Evolutionary conservation across 108 stramenopile species (phyloP).

Genomic region (Fragilaria radians): DNA sequence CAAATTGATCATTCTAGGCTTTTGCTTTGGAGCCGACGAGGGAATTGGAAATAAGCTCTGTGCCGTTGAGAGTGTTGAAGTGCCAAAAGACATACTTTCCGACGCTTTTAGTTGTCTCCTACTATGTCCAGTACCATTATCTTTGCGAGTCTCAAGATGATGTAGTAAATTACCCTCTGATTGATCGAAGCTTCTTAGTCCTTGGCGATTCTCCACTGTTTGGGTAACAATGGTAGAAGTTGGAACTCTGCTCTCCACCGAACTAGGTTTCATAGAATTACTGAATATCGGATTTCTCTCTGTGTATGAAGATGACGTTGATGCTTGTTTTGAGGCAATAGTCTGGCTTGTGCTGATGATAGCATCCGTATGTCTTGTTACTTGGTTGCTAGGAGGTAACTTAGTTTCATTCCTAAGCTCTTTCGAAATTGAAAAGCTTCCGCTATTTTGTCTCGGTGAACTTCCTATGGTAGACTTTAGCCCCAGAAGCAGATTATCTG

Average conservation of each 20-base stretch:
- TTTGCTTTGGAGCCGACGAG: not conserved
- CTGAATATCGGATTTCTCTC: not conserved
- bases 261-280: not conserved
- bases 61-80: not conserved
- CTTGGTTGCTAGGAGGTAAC: not conserved
- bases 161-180: slow-evolving; percentile 6
- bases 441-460: not conserved
- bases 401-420: not conserved
- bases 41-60: not conserved
- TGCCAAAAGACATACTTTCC: not conserved
- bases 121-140: not conserved
- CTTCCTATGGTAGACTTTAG: not conserved
- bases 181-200: not conserved
- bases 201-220: not conserved
- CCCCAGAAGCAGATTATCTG: not conserved
- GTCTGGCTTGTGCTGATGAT: not conserved
- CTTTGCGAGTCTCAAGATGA: not conserved
- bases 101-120: not conserved
- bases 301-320: not conserved
- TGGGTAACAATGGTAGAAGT: not conserved
- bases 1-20: slow-evolving; percentile 6
- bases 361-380: not conserved
- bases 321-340: not conserved
- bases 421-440: not conserved
- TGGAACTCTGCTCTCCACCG: not conserved